Conservation (phyloP, 495 filamentous ascomycete genomes). For the Aspergillus baeticus region DNA sequence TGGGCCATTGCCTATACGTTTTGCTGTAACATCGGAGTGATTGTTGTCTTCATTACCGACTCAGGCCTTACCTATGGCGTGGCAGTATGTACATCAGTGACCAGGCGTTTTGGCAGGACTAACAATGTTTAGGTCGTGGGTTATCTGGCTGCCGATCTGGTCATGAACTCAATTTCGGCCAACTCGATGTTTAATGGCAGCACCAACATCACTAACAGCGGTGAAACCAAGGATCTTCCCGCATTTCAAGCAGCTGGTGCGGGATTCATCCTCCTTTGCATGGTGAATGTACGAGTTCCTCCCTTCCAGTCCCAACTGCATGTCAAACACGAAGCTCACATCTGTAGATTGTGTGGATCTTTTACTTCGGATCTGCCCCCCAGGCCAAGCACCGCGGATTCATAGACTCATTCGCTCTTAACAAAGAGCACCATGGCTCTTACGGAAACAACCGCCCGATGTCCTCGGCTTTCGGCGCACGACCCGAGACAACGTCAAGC, state of each 20-base stretch:
- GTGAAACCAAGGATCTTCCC: conserved; percentile 40
- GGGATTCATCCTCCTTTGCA: conserved; percentile 92
- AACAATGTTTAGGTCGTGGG: conserved; percentile 65
- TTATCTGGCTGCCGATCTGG: conserved; percentile 77
- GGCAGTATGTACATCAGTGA: conserved; percentile 56
- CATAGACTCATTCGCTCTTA: conserved; percentile 91
- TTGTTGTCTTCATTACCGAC: conserved; percentile 77
- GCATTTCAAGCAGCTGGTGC: conserved; percentile 85
- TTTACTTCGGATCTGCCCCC: conserved; percentile 94
- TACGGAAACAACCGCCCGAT: conserved; percentile 65
- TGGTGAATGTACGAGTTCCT: conserved; percentile 72
- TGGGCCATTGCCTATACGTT: conserved; percentile 86
- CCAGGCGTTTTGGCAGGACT: conserved; percentile 13
- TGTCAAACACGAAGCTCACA: conserved; percentile 8
- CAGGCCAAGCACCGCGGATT: conserved; percentile 85
- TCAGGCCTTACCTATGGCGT: conserved; percentile 83
- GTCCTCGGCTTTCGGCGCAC: conserved; percentile 49
- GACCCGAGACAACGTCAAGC: conserved; percentile 79
- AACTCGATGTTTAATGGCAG: conserved; percentile 72
- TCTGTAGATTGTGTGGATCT: conserved; percentile 92
- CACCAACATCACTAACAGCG: not conserved
- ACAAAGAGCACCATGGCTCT: conserved; percentile 70
- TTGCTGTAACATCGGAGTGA: conserved; percentile 74
- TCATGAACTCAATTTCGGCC: conserved; percentile 79
- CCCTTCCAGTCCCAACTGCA: no score